phyloP scores from a whole-genome alignment of 1,284 basidiomycete genomes.

The Garcileccinum viscosum region DNA sequence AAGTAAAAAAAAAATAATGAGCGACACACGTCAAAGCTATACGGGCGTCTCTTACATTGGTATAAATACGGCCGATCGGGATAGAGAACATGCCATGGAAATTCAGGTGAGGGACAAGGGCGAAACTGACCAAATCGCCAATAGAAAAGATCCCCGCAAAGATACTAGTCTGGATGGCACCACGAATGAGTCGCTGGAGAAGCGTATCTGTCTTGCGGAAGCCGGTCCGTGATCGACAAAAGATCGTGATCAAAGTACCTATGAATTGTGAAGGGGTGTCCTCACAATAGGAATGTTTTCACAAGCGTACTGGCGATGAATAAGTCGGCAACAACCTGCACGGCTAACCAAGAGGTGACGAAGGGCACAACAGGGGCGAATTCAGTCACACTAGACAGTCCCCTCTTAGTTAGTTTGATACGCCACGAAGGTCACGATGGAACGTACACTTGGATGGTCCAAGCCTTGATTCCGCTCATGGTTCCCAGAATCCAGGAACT shows the following conservation, averaged over 20 bases:
- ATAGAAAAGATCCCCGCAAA: not conserved
- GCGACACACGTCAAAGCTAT: not conserved
- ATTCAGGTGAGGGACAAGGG: not conserved
- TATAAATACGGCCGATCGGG: not conserved
- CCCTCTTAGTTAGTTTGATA: not conserved
- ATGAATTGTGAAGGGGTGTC: not conserved
- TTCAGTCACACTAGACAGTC: not conserved
- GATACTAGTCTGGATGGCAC: not conserved
- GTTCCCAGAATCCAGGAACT: not conserved
- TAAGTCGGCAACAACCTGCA: not conserved
- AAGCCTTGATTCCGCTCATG: not conserved
- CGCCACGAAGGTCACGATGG: not conserved
- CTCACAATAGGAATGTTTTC: not conserved
- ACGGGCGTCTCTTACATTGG: not conserved
- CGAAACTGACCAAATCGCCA: not conserved
- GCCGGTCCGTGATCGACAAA: not conserved
- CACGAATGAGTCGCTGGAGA: not conserved
- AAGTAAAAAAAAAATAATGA: not conserved
- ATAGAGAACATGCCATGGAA: not conserved
- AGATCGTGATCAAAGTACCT: not conserved
- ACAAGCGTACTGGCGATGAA: not conserved
- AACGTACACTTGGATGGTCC: not conserved
- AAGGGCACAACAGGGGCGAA: not conserved
- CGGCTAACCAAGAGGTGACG: not conserved
- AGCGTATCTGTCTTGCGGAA: not conserved